Evolutionary conservation across 2,329 filamentous ascomycete genomes (phyloP), one percentile per base, ranked within the genome.

Genomic region (Apiospora sp.): DNA sequence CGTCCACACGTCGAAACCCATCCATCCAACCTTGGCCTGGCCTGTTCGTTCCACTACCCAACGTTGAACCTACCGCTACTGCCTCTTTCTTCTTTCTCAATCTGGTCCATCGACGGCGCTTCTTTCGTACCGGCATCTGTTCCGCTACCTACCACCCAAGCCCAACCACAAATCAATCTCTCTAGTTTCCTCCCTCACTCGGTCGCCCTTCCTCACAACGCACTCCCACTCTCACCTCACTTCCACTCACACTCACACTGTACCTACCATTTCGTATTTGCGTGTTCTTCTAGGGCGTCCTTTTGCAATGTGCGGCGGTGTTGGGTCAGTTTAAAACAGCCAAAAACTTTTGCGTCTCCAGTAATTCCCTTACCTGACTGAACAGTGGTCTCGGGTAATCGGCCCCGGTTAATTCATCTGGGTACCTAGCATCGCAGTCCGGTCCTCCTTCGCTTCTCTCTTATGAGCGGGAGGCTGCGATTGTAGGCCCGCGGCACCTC

Each of bases 321-420:
- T n/a, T 64, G 58, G 58, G 58, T 64, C 58, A 64, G 58, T 64
- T 64, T 64, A 64, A 64, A 64, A 41, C 58, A 64, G 58, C 58
- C 58, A 64, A 64, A 64, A 64, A 41, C 58, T 64, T n/a, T 41
- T 41, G 10, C 58, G 19, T 41, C 58, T 64, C 58, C 58, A 64
- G 58, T 41, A 64, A 64, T 64, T 64, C 58, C 58, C 34, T 64
- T 64, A 64, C 58, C 58, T 64, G 58, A 64, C 58, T 64, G 58
- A 64, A 64, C 58, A 64, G 58, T 41, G 58, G 58, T 64, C 34
- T 64, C 58, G 58, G 58, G 58, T 64, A 64, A 64, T 64, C 58
- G 58, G 58, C 58, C 58, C 58, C 34, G 30, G 30, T 64, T 64
- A 37, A 37, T 64, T 64, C 58, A 41, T 41, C 41, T 64, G 58